phyloP scores from a whole-genome alignment of 1,139 yeast genomes.

The Diutina sp. region DNA sequence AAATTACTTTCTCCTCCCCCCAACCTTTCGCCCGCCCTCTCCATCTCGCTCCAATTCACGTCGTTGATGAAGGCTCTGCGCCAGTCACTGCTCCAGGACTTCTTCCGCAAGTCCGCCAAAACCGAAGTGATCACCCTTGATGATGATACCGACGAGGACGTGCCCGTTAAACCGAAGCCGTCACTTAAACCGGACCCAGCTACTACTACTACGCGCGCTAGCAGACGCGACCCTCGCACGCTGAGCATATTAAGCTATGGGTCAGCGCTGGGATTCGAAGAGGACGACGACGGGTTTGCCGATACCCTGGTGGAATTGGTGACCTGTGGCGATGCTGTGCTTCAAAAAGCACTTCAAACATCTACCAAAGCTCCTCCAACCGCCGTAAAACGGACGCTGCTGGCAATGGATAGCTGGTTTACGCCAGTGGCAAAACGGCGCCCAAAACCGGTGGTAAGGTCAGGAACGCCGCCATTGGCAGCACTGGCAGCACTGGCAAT shows the following conservation, averaged over 20 bases:
- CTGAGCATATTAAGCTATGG: not conserved
- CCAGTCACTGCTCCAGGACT: not conserved
- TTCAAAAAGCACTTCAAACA: not conserved
- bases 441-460: not conserved
- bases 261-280: not conserved
- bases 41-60: not conserved
- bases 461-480: not conserved
- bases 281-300: not conserved
- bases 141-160: not conserved
- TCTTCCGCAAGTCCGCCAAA: not conserved
- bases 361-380: not conserved
- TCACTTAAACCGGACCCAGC: not conserved
- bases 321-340: not conserved
- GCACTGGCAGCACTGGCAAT: conserved; percentile 25
- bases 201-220: not conserved
- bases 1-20: not conserved
- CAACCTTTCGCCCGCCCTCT: not conserved
- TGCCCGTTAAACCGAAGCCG: not conserved
- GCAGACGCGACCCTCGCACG: not conserved
- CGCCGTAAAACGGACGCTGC: not conserved
- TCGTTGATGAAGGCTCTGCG: not conserved
- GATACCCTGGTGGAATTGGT: not conserved
- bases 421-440: not conserved
- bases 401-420: not conserved
- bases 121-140: not conserved